phyloP scores from a whole-genome alignment of 305 asterid genomes.

The Fraxinus albicans region DNA sequence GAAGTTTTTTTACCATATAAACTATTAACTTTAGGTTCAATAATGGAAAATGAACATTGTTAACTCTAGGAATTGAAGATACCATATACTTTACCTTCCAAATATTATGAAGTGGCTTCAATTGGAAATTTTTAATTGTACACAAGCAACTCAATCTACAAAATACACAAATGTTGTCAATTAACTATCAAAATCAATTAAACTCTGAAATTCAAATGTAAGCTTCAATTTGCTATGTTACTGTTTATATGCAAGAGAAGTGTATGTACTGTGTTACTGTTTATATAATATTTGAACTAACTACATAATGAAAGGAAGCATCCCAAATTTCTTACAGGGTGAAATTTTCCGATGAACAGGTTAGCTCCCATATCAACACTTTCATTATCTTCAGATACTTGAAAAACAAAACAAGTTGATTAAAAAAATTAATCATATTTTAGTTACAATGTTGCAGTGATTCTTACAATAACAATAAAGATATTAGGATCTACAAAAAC shows the following conservation, averaged over 20 bases:
- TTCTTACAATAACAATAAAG: slow-evolving; percentile 6
- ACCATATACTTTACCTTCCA: no score
- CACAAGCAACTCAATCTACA: no score
- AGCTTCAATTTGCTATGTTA: not conserved
- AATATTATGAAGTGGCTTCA: no score
- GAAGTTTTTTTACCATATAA: no score
- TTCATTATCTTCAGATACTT: slow-evolving; percentile 94
- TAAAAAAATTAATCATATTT: not conserved
- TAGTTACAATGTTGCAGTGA: not conserved
- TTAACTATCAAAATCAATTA: no score
- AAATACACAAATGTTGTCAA: no score
- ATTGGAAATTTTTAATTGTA: no score
- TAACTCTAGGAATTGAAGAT: no score
- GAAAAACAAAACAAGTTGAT: slow-evolving; percentile 14
- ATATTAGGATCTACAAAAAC: slow-evolving; percentile 1
- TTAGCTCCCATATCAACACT: slow-evolving; percentile 96
- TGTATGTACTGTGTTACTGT: not conserved
- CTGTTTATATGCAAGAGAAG: not conserved
- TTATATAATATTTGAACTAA: not conserved
- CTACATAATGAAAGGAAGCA: not conserved
- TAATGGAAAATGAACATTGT: no score
- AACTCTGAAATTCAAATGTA: no score
- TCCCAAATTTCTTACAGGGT: slow-evolving; percentile 60
- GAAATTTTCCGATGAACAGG: slow-evolving; percentile 91
- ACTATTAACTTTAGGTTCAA: no score